These are phyloP conservation scores for Didymella lethalis DNA, from an alignment of 2,329 filamentous ascomycete species.

Conservation along the genomic window DNA sequence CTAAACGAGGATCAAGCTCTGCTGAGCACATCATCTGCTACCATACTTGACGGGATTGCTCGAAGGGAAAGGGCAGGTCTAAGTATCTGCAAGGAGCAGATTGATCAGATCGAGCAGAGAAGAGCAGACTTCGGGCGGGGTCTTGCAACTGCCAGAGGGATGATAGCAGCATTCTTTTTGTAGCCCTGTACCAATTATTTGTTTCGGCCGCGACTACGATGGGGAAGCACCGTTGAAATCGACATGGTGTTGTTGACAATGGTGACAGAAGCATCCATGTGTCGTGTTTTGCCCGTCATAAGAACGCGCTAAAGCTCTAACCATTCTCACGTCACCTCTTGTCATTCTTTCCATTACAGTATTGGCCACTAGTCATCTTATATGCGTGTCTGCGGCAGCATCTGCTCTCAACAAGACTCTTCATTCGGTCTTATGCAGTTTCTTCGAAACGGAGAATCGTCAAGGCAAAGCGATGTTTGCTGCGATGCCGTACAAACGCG, in stretches of 20 bases:
- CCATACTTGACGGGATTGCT: conserved; percentile 18
- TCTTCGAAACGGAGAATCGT: too few relatives aligned
- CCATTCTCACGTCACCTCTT: too few relatives aligned
- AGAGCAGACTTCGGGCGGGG: conserved; percentile 10
- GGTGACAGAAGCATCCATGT: neutral
- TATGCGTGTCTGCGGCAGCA: too few relatives aligned
- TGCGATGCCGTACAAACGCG: too few relatives aligned
- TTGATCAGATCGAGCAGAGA: conserved; percentile 5
- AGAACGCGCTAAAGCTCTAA: too few relatives aligned
- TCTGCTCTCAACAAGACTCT: too few relatives aligned
- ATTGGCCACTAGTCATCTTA: too few relatives aligned
- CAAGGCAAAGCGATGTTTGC: too few relatives aligned
- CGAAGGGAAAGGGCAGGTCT: conserved; percentile 22
- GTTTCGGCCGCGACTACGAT: neutral
- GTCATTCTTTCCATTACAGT: too few relatives aligned
- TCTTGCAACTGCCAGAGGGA: conserved; percentile 1
- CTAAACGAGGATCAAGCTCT: neutral
- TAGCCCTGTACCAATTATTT: neutral
- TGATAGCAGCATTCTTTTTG: neutral
- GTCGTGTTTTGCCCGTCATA: too few relatives aligned
- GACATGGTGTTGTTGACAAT: neutral
- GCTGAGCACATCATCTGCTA: neutral
- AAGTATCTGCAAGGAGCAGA: conserved; percentile 20
- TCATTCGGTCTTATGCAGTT: too few relatives aligned
- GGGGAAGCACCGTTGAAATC: too few relatives aligned